Conservation (phyloP, 257 asterid species). For the Hygrophila difformis region DNA sequence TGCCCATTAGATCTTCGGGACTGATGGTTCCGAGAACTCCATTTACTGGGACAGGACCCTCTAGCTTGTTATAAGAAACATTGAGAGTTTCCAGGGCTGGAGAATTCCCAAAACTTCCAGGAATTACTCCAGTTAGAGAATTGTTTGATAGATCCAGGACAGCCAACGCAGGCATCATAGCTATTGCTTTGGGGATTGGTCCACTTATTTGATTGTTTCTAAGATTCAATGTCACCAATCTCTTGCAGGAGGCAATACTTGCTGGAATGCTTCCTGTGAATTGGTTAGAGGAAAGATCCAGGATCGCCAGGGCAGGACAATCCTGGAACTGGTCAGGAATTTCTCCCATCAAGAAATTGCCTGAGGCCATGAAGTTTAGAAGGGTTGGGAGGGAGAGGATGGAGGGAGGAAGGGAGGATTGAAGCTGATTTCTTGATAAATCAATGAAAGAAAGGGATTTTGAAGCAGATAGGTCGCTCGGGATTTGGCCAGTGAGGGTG, state of each 20-base stretch:
- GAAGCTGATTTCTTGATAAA: constrained; percentile 42
- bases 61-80: constrained; percentile 52
- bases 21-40: constrained; percentile 54
- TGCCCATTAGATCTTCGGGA: constrained; percentile 52
- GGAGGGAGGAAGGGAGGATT: constrained; percentile 40
- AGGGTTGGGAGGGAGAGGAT: constrained; percentile 47
- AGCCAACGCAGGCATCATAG: constrained; percentile 53
- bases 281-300: constrained; percentile 54
- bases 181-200: constrained; percentile 49
- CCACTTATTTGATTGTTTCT: constrained; percentile 42
- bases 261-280: constrained; percentile 57
- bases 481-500: constrained; percentile 53
- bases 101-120: constrained; percentile 50
- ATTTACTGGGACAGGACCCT: constrained; percentile 58
- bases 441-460: constrained; percentile 63
- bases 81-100: constrained; percentile 69
- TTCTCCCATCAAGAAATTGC: constrained; percentile 42
- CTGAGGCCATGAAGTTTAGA: constrained; percentile 47
- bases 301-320: constrained; percentile 44
- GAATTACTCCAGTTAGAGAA: constrained; percentile 53
- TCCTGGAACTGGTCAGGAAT: constrained; percentile 59
- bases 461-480: constrained; percentile 43
- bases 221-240: constrained; percentile 47
- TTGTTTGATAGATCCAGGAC: constrained; percentile 66
- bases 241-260: constrained; percentile 57